Evolutionary conservation across 2,329 filamentous ascomycete genomes (phyloP).

Genomic region (Fusarium ramigenum): DNA sequence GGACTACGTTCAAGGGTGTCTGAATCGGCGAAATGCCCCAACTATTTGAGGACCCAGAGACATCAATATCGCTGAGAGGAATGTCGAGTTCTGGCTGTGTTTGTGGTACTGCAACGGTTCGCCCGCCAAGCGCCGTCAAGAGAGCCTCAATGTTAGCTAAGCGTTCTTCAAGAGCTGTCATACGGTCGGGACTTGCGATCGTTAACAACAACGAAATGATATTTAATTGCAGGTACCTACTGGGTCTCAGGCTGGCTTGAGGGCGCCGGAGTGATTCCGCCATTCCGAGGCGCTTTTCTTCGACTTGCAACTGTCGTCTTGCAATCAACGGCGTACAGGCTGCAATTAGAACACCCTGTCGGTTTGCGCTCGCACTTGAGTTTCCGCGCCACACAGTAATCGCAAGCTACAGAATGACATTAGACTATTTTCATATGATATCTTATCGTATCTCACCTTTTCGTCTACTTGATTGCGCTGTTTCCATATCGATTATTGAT

Average conservation of each 20-base stretch:
- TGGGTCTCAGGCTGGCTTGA: background rate
- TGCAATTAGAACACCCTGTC: conserved; percentile 41
- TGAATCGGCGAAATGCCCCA: background rate
- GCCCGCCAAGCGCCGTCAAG: background rate
- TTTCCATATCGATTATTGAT: conserved; percentile 8
- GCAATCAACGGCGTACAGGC: conserved; percentile 48
- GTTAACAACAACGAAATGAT: background rate
- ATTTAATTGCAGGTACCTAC: background rate
- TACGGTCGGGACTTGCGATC: conserved; percentile 2
- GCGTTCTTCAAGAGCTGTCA: conserved; percentile 29
- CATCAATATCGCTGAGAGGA: background rate
- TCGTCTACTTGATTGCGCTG: conserved; percentile 24
- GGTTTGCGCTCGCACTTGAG: conserved; percentile 45
- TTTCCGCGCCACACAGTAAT: conserved; percentile 53
- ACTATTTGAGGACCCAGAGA: background rate
- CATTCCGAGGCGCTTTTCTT: conserved; percentile 12
- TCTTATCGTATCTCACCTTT: conserved; percentile 14
- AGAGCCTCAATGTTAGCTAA: conserved; percentile 32
- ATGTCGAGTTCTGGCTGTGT: background rate
- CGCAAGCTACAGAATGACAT: conserved; percentile 40
- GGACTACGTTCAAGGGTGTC: background rate
- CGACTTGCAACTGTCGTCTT: conserved; percentile 16
- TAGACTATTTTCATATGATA: background rate
- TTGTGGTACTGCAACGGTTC: background rate
- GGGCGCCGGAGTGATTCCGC: background rate